These are phyloP conservation scores for Seiridium unicorne DNA, from an alignment of 2,329 filamentous ascomycete species.

Conservation along the genomic window DNA sequence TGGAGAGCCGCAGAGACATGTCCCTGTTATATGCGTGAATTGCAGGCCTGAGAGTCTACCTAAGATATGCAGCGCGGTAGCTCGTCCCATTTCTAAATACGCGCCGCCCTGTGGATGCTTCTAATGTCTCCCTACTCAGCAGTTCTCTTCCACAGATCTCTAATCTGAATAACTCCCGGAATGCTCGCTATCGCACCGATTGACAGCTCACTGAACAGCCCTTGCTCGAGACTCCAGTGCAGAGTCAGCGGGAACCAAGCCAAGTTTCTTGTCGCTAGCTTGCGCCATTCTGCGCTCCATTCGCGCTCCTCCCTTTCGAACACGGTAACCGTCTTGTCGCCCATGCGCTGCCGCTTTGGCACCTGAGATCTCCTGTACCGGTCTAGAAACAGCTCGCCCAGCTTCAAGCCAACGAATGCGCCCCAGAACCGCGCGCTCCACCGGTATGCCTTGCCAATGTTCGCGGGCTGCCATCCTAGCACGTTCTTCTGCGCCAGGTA, in stretches of 20 bases:
- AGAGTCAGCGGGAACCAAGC: slow-evolving; percentile 81
- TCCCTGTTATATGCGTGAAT: too few relatives aligned
- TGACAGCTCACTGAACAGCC: slow-evolving; percentile 56
- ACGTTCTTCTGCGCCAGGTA: slow-evolving; percentile 75
- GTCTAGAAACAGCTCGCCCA: slow-evolving; percentile 59
- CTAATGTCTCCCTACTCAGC: slow-evolving; percentile 17
- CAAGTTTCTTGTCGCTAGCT: slow-evolving; percentile 65
- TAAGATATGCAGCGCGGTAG: too few relatives aligned
- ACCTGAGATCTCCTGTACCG: slow-evolving; percentile 33
- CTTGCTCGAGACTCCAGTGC: slow-evolving; percentile 76
- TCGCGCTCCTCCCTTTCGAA: slow-evolving; percentile 30
- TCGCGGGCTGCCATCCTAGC: slow-evolving; percentile 54
- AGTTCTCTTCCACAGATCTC: slow-evolving; percentile 29
- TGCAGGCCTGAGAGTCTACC: too few relatives aligned
- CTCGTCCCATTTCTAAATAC: too few relatives aligned
- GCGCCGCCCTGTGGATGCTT: too few relatives aligned
- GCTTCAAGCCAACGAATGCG: slow-evolving; percentile 73
- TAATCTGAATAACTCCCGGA: slow-evolving; percentile 27
- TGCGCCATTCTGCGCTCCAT: slow-evolving; percentile 57
- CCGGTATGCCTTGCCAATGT: slow-evolving; percentile 60
- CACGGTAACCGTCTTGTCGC: slow-evolving; percentile 36
- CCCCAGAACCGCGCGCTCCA: slow-evolving; percentile 83
- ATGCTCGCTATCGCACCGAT: slow-evolving; percentile 57
- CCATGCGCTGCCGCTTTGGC: slow-evolving; percentile 35
- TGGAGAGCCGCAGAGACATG: too few relatives aligned